These are phyloP conservation scores for Kockiozyma suomiensis DNA, from an alignment of 805 yeast species.

Conservation along the genomic window DNA sequence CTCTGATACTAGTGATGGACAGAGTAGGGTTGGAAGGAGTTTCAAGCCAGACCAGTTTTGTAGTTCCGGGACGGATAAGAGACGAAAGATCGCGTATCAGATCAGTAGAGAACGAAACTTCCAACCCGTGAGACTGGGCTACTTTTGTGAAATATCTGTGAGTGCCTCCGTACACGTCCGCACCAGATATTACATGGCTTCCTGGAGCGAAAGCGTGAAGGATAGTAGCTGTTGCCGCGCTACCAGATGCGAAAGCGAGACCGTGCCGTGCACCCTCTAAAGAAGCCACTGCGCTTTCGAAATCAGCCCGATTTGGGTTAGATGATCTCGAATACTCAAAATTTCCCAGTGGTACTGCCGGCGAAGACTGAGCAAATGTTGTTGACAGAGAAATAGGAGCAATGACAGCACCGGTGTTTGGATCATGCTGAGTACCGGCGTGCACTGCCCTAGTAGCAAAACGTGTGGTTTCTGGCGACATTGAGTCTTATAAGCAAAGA, in stretches of 20 bases:
- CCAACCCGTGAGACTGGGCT: conserved; percentile 76
- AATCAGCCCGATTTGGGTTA: conserved; percentile 82
- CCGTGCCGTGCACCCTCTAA: conserved; percentile 76
- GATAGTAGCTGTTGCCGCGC: conserved; percentile 78
- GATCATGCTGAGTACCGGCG: conserved; percentile 73
- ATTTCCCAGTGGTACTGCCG: conserved; percentile 73
- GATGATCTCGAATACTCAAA: conserved; percentile 85
- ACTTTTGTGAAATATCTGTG: conserved; percentile 88
- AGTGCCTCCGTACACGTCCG: conserved; percentile 90
- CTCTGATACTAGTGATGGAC: conserved; percentile 71
- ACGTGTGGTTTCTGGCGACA: conserved; percentile 36
- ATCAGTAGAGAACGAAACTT: conserved; percentile 66
- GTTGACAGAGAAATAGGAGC: conserved; percentile 82
- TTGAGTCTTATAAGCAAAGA: not conserved
- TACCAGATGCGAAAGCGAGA: conserved; percentile 81
- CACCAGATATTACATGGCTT: conserved; percentile 74
- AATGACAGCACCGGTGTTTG: conserved; percentile 81
- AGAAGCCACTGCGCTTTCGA: conserved; percentile 77
- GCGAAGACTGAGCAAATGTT: conserved; percentile 79
- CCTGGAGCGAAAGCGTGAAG: conserved; percentile 73
- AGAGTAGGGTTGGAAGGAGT: conserved; percentile 88
- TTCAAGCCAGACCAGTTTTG: conserved; percentile 83
- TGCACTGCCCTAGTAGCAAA: conserved; percentile 86
- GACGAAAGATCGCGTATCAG: conserved; percentile 60
- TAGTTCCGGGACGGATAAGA: conserved; percentile 53